phyloP scores from a whole-genome alignment of 768 basidiomycete species.

The Termitomyces sp. region DNA sequence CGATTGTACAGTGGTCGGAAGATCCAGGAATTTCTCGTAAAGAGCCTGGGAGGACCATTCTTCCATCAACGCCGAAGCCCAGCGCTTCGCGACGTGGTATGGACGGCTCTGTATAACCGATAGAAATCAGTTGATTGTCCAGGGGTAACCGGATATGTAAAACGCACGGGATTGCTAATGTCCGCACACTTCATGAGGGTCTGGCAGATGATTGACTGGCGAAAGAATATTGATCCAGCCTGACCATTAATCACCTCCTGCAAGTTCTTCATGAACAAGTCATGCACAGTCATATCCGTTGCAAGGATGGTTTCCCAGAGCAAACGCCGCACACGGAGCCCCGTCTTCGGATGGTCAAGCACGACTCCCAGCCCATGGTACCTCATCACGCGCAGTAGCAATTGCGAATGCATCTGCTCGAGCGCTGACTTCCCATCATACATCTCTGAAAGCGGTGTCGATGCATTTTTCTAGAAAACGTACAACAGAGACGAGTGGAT shows the following conservation, averaged over 20 bases:
- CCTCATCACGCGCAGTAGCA: slow-evolving; percentile 78
- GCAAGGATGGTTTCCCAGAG: slow-evolving; percentile 83
- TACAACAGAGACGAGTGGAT: background rate
- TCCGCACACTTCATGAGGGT: slow-evolving; percentile 96
- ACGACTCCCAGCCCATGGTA: slow-evolving; percentile 71
- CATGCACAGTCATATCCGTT: slow-evolving; percentile 94
- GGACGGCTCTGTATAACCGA: slow-evolving; percentile 70
- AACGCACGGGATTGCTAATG: slow-evolving; percentile 94
- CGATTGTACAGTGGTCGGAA: slow-evolving; percentile 58
- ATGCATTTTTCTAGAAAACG: slow-evolving; percentile 84
- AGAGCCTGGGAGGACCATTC: slow-evolving; percentile 91
- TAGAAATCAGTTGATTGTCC: background rate
- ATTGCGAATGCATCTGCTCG: slow-evolving; percentile 87
- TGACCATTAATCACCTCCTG: slow-evolving; percentile 42
- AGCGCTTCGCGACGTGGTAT: slow-evolving; percentile 85
- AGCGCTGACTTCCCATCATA: slow-evolving; percentile 89
- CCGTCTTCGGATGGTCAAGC: slow-evolving; percentile 51
- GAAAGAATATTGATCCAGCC: slow-evolving; percentile 34
- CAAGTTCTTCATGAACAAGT: slow-evolving; percentile 75
- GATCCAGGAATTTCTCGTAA: slow-evolving; percentile 75
- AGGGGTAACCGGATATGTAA: background rate
- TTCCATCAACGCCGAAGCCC: slow-evolving; percentile 83
- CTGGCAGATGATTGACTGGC: slow-evolving; percentile 78
- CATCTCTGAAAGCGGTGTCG: slow-evolving; percentile 81
- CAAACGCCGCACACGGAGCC: slow-evolving; percentile 59